Evolutionary conservation across 352 stramenopile species (phyloP).

Genomic region (Phytophthora palmivora): DNA sequence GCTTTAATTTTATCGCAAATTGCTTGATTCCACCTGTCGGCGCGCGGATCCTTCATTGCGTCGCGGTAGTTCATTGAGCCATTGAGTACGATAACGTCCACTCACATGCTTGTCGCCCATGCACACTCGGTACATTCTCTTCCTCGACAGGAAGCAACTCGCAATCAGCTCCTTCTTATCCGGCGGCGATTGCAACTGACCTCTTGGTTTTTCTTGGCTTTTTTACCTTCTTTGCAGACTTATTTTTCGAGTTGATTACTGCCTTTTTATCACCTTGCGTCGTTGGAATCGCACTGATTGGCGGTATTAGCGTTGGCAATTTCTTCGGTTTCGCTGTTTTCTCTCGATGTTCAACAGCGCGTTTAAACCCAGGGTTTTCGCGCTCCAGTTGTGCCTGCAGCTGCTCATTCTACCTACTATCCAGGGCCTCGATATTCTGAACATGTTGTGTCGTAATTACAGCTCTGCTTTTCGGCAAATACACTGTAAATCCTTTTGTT

Average conservation of each 20-base stretch:
- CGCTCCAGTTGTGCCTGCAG: conserved; percentile 5
- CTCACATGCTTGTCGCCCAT: conserved; percentile 5
- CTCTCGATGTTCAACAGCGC: neutral
- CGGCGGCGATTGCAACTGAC: too few relatives aligned
- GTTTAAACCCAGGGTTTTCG: conserved; percentile 1
- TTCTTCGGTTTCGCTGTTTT: conserved; percentile 6
- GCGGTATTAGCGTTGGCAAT: too few relatives aligned
- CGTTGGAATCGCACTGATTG: neutral
- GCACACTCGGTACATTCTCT: neutral
- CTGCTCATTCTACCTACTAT: conserved; percentile 9
- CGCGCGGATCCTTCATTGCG: conserved; percentile 9
- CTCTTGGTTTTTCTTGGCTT: too few relatives aligned
- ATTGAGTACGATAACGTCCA: neutral
- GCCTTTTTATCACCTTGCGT: too few relatives aligned
- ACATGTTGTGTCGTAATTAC: conserved; percentile 18
- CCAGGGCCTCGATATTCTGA: conserved; percentile 3
- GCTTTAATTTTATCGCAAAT: conserved; percentile 11
- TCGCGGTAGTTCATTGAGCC: conserved; percentile 30
- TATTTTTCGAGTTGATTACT: too few relatives aligned
- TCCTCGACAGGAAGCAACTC: neutral
- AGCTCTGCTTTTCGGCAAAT: conserved; percentile 15
- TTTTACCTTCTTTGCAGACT: too few relatives aligned
- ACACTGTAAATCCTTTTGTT: conserved; percentile 22
- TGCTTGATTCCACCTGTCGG: conserved; percentile 8
- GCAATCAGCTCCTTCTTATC: too few relatives aligned